phyloP scores from a whole-genome alignment of 805 yeast genomes.

The Saccharomycopsis fermentans region DNA sequence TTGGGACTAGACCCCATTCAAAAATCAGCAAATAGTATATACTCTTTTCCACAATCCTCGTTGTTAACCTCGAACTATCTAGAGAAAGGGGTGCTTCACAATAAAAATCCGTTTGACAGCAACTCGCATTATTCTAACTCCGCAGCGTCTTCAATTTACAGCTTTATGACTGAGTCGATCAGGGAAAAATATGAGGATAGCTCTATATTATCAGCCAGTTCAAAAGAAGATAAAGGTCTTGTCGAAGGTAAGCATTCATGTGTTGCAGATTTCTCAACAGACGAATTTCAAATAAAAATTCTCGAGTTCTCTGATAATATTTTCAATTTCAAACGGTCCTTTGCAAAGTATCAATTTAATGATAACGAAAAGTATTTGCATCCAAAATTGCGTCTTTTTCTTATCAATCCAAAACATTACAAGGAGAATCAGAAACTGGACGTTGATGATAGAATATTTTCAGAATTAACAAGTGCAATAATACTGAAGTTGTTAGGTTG shows the following conservation, averaged over 20 bases:
- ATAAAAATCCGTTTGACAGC: not conserved
- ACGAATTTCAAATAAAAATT: not conserved
- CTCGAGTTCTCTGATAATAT: not conserved
- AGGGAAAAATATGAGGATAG: not conserved
- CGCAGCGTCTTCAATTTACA: not conserved
- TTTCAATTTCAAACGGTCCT: not conserved
- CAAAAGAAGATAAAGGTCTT: not conserved
- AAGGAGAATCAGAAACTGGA: too few relatives aligned
- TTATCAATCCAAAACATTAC: conserved; percentile 1
- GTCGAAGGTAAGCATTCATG: not conserved
- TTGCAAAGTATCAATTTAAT: conserved; percentile 10
- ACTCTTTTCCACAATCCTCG: not conserved
- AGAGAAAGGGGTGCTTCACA: not conserved
- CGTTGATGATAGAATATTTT: not conserved
- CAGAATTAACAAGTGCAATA: not conserved
- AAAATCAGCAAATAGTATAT: not conserved
- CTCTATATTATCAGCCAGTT: not conserved
- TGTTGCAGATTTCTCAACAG: not conserved
- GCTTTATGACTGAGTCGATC: not conserved
- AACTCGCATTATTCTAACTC: not conserved
- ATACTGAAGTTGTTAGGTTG: conserved; percentile 8
- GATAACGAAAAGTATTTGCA: conserved; percentile 7
- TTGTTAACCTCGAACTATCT: not conserved
- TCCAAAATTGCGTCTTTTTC: conserved; percentile 9
- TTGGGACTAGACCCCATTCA: not conserved